Evolutionary conservation across 1,284 basidiomycete genomes (phyloP), one percentile per base, ranked within the genome.

Genomic region (Cystobasidiaceae sp.): DNA sequence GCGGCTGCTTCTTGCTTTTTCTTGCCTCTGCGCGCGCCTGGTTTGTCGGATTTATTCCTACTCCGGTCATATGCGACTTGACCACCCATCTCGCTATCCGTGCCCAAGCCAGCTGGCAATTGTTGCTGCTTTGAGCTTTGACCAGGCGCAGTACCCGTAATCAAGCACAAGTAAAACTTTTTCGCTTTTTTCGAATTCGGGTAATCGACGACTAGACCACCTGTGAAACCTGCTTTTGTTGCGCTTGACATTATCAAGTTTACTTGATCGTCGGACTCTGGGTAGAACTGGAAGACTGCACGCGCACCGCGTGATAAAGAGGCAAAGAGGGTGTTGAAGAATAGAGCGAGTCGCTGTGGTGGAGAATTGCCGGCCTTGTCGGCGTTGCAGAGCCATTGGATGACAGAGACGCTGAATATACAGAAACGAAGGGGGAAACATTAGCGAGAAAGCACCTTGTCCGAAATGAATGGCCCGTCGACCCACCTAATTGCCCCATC

Each of bases 401-500:
- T 82, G 25, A 97, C 96, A 21, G 96, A 98, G 75, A 99, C 90
- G 74, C 93, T 96, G 72, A n/a, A 8, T 23, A 27, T 37, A 15
- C 4, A n/a, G 30, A 41, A 34, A 45, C 25, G 3, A 19, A 52
- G 30, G 32, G 32, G 67, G 27, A 46, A 11, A n/a, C n/a, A n/a
- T 11, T 39, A n/a, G 37, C 11, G n/a, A 39, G 11, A n/a, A 39
- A n/a, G n/a, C 37, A 39, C 11, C 11, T n/a, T n/a, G n/a, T n/a
- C n/a, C n/a, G n/a, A n/a, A n/a, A n/a, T n/a, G n/a, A n/a, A n/a
- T n/a, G n/a, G n/a, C n/a, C n/a, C n/a, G n/a, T n/a, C n/a, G n/a
- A n/a, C n/a, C n/a, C n/a, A 89, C 92, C 91, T 94, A 74, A 99
- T 98, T 7, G 92, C 93, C 46, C 93, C 96, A 76, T 99, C 96